These are phyloP conservation scores for Suillus placidus DNA, from an alignment of 768 basidiomycete species.

Conservation along the genomic window DNA sequence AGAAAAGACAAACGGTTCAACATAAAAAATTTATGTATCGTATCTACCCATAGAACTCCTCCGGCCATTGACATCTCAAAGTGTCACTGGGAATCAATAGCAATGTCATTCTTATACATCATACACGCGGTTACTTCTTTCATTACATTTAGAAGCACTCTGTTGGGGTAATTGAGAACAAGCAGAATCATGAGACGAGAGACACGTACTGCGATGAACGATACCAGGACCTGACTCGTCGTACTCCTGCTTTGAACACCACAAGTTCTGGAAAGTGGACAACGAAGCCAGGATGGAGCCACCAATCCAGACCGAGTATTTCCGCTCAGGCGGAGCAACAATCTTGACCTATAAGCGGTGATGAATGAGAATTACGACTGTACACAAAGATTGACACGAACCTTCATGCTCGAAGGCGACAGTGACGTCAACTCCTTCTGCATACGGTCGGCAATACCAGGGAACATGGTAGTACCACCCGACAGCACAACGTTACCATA, in stretches of 20 bases:
- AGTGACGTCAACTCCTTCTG: constrained; percentile 89
- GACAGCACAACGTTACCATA: constrained; percentile 48
- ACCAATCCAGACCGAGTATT: constrained; percentile 96
- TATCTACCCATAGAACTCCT: constrained; percentile 1
- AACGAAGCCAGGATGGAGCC: constrained; percentile 86
- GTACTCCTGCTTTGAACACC: constrained; percentile 93
- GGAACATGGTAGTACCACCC: constrained; percentile 95
- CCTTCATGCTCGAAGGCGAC: constrained; percentile 85
- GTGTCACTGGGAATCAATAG: constrained; percentile 14
- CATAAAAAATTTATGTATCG: not conserved
- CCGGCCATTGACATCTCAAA: not conserved
- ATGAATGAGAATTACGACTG: constrained; percentile 5
- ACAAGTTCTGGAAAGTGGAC: constrained; percentile 95
- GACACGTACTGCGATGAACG: constrained; percentile 70
- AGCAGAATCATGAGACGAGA: not conserved
- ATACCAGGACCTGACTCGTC: constrained; percentile 83
- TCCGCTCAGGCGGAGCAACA: constrained; percentile 90
- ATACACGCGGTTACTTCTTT: constrained; percentile 24
- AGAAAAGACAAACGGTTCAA: not conserved
- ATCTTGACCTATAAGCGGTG: constrained; percentile 69
- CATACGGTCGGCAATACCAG: constrained; percentile 95
- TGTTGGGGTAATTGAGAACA: constrained; percentile 12
- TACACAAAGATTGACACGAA: constrained; percentile 23
- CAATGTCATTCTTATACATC: constrained; percentile 30
- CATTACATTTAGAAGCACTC: constrained; percentile 30